Evolutionary conservation across 2,329 filamentous ascomycete species (phyloP).

Genomic region (Fusarium dlaminii): DNA sequence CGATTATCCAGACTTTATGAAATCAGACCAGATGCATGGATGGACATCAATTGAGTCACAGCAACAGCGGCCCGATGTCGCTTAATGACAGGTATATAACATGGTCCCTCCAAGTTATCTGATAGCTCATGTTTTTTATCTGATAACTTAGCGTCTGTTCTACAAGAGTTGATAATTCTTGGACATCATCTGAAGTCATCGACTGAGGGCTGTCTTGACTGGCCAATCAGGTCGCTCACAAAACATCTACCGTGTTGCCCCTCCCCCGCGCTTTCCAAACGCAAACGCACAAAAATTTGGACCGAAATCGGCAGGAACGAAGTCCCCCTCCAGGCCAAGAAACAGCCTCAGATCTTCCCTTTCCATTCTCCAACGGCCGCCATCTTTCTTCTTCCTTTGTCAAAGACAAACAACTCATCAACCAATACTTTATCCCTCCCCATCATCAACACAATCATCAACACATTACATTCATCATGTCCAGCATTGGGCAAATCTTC

Average conservation of each 20-base stretch:
- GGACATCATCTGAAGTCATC: not conserved
- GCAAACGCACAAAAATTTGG: constrained; percentile 16
- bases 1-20: constrained; percentile 31
- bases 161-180: not conserved
- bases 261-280: constrained; percentile 12
- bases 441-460: not conserved
- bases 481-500: constrained; percentile 78
- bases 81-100: constrained; percentile 1
- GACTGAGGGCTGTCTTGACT: not conserved
- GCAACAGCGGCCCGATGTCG: constrained; percentile 22
- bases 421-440: not conserved
- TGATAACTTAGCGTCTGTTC: not conserved
- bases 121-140: not conserved
- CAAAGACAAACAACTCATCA: constrained; percentile 9
- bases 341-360: not conserved
- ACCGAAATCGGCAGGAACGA: constrained; percentile 24
- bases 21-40: not conserved
- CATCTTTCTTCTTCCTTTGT: constrained; percentile 11
- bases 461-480: constrained; percentile 66
- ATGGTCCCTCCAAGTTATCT: no score
- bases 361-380: constrained; percentile 30
- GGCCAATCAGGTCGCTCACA: constrained; percentile 11
- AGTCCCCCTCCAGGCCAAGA: not conserved
- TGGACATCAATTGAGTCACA: constrained; percentile 23
- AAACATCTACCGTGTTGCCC: constrained; percentile 14